Evolutionary conservation across 2,329 filamentous ascomycete genomes (phyloP).

Genomic region (Chrysosporium keratinophilum): DNA sequence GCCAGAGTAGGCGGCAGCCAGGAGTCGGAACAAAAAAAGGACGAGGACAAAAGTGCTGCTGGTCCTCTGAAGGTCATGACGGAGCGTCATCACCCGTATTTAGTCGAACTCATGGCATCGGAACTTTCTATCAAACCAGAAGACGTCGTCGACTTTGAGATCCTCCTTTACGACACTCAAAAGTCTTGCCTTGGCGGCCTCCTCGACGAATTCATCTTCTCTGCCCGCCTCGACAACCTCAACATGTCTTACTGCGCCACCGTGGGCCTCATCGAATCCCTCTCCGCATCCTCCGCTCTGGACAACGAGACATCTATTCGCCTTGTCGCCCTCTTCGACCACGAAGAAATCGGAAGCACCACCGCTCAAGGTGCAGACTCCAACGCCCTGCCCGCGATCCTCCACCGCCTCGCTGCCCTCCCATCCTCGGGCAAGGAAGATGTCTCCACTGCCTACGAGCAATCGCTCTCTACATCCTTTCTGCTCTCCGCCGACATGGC

Average conservation of each 20-base stretch:
- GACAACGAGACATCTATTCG: slow-evolving; percentile 72
- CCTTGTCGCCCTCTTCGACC: slow-evolving; percentile 89
- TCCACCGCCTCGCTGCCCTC: slow-evolving; percentile 75
- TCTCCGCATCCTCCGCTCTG: slow-evolving; percentile 53
- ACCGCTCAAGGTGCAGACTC: slow-evolving; percentile 91
- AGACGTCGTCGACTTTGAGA: slow-evolving; percentile 83
- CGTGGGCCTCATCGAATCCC: slow-evolving; percentile 71
- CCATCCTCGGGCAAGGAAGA: slow-evolving; percentile 48
- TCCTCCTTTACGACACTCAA: slow-evolving; percentile 94
- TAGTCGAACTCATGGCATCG: slow-evolving; percentile 74
- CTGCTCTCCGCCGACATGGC: slow-evolving; percentile 96
- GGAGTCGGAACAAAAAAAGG: slow-evolving; percentile 34
- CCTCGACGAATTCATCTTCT: slow-evolving; percentile 91
- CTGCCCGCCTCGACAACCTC: slow-evolving; percentile 87
- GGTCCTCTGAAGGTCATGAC: slow-evolving; percentile 65
- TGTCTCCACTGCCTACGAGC: slow-evolving; percentile 77
- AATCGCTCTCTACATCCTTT: slow-evolving; percentile 83
- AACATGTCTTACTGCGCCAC: slow-evolving; percentile 94
- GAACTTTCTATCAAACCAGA: slow-evolving; percentile 60
- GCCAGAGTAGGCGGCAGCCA: slow-evolving; percentile 36
- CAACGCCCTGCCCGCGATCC: slow-evolving; percentile 76
- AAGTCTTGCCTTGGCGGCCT: slow-evolving; percentile 80
- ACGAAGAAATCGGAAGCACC: slow-evolving; percentile 90
- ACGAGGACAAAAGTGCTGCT: slow-evolving; percentile 39
- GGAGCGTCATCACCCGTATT: slow-evolving; percentile 77